Conservation (phyloP, 768 basidiomycete genomes). For the Naganishia randhawae region DNA sequence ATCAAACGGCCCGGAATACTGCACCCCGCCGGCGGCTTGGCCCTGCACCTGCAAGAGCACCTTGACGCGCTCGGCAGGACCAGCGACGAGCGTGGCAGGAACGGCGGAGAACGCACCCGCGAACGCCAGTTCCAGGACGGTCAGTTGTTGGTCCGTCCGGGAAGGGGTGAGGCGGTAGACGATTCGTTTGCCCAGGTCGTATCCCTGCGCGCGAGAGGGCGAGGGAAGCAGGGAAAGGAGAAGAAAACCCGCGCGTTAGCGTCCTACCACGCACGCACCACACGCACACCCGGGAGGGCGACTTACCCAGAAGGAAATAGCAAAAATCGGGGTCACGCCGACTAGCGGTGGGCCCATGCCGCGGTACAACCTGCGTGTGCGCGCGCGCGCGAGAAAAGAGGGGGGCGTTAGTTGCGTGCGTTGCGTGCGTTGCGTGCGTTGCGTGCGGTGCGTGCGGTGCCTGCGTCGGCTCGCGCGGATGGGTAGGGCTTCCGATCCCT, state of each 20-base stretch:
- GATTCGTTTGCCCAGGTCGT: slow-evolving; percentile 84
- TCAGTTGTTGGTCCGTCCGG: slow-evolving; percentile 62
- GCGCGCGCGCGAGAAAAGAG: neutral
- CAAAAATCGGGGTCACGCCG: slow-evolving; percentile 97
- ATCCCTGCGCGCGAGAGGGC: slow-evolving; percentile 60
- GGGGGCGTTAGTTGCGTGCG: neutral
- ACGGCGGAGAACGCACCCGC: slow-evolving; percentile 94
- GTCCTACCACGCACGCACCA: no score
- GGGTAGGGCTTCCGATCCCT: no score
- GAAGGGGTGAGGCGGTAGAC: slow-evolving; percentile 76
- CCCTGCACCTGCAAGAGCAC: slow-evolving; percentile 92
- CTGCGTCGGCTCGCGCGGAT: no score
- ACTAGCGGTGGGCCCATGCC: slow-evolving; percentile 83
- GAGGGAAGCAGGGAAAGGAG: neutral
- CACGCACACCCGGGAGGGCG: neutral
- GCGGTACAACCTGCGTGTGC: slow-evolving; percentile 51
- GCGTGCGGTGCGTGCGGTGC: no score
- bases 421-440: neutral
- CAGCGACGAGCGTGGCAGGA: slow-evolving; percentile 86
- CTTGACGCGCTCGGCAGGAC: slow-evolving; percentile 93
- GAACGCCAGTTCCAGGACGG: slow-evolving; percentile 73
- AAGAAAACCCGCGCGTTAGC: no score
- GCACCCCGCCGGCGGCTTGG: slow-evolving; percentile 64
- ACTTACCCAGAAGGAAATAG: slow-evolving; percentile 91
- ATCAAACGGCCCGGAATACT: slow-evolving; percentile 84